Conservation (phyloP, 2,329 filamentous ascomycete genomes). For the Apiospora saccharicola region DNA sequence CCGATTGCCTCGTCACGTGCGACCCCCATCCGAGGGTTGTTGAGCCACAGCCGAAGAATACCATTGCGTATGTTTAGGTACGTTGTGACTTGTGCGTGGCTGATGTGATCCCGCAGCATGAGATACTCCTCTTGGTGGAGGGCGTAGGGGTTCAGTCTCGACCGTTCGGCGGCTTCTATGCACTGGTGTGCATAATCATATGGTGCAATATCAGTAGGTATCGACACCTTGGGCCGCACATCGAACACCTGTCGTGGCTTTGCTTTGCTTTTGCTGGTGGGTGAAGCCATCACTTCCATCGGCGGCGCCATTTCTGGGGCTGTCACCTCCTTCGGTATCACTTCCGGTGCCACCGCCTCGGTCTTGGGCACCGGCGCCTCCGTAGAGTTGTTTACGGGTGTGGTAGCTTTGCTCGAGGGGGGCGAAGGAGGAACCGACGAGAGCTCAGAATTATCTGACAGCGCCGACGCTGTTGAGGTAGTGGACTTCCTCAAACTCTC, state of each 20-base stretch:
- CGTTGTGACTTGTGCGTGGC: conserved; percentile 87
- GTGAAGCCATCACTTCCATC: conserved; percentile 36
- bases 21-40: conserved; percentile 84
- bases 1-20: conserved; percentile 87
- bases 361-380: not conserved
- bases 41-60: conserved; percentile 88
- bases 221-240: conserved; percentile 80
- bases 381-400: conserved; percentile 55
- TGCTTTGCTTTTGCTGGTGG: conserved; percentile 39
- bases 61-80: conserved; percentile 97
- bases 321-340: not conserved
- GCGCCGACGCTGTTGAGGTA: conserved; percentile 59
- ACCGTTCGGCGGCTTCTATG: conserved; percentile 87
- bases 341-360: not conserved
- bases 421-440: conserved; percentile 60
- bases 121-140: conserved; percentile 86
- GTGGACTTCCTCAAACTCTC: conserved; percentile 49
- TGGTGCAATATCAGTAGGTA: conserved; percentile 76
- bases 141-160: conserved; percentile 86
- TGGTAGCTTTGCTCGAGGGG: conserved; percentile 69
- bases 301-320: conserved; percentile 30
- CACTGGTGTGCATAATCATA: conserved; percentile 91
- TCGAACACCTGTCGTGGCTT: conserved; percentile 54
- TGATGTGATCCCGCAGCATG: conserved; percentile 82
- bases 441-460: conserved; percentile 63